A percentile compares a stretch with the other conserved stretches of the same genome.
phyloP scores from a whole-genome alignment of 805 yeast genomes.

The Ogataea saltuana region DNA sequence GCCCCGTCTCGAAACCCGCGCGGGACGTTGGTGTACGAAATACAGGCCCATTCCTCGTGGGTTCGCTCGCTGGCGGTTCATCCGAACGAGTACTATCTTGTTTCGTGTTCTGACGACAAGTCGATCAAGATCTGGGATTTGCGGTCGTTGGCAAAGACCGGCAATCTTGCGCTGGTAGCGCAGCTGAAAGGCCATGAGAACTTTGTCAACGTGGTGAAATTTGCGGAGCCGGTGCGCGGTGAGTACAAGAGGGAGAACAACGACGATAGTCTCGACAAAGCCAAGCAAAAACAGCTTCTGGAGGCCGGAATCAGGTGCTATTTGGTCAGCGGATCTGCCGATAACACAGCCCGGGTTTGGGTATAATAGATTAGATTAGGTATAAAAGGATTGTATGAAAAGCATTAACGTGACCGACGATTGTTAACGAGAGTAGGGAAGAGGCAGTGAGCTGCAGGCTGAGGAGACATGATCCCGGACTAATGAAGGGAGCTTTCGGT shows the following conservation, averaged over 20 bases:
- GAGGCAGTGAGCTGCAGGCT: too few species aligned
- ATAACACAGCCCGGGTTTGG: conserved; percentile 59
- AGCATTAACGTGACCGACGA: too few species aligned
- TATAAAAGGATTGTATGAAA: too few species aligned
- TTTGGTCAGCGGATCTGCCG: conserved; percentile 65
- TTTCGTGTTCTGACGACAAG: conserved; percentile 80
- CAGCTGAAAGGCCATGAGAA: conserved; percentile 67
- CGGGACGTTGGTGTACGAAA: conserved; percentile 56
- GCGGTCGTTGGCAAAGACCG: conserved; percentile 27
- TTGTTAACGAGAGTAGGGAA: too few species aligned
- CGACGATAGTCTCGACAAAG: too few species aligned
- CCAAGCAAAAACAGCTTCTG: conserved; percentile 33
- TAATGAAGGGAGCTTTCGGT: too few species aligned
- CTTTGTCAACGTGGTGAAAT: conserved; percentile 63
- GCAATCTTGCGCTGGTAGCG: conserved; percentile 15
- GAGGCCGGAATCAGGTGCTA: conserved; percentile 59
- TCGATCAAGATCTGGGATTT: conserved; percentile 79
- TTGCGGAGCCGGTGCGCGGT: conserved; percentile 49
- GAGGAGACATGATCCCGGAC: too few species aligned
- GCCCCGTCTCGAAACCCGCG: conserved; percentile 57
- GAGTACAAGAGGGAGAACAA: conserved; percentile 16
- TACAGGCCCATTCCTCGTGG: conserved; percentile 86
- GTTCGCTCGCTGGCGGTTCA: conserved; percentile 68
- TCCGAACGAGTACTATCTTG: conserved; percentile 70
- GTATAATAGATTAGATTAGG: too few species aligned